Conservation (phyloP, 805 yeast species). For the Wickerhamiella spandovensis region DNA sequence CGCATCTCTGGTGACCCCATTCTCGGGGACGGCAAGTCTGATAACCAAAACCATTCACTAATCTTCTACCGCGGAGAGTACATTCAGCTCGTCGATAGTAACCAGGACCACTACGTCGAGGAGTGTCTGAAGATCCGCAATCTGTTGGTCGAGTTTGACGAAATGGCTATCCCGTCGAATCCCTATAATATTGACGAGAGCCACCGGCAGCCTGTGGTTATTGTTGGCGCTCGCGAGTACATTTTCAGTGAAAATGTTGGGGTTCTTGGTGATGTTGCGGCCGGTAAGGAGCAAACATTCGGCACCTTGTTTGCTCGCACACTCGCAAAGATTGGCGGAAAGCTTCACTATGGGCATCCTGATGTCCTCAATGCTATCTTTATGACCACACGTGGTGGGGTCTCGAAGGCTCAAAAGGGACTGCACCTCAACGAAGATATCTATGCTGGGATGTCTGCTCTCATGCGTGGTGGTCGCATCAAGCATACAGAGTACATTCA, state of each 20-base stretch:
- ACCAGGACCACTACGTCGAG: constrained; percentile 71
- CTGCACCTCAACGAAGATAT: constrained; percentile 75
- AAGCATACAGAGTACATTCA: constrained; percentile 74
- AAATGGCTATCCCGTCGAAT: constrained; percentile 19
- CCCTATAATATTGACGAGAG: constrained; percentile 20
- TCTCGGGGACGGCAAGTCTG: constrained; percentile 75
- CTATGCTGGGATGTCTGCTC: constrained; percentile 74
- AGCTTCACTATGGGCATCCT: constrained; percentile 78
- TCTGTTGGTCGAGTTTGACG: constrained; percentile 66
- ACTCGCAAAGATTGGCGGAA: constrained; percentile 69
- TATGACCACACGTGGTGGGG: constrained; percentile 80
- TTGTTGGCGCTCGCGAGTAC: constrained; percentile 73
- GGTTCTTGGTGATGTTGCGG: constrained; percentile 72
- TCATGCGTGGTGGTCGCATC: constrained; percentile 68
- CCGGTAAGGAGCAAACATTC: constrained; percentile 80
- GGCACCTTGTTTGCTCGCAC: constrained; percentile 78
- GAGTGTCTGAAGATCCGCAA: constrained; percentile 70
- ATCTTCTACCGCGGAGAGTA: constrained; percentile 71
- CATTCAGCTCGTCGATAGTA: constrained; percentile 69
- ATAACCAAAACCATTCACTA: constrained; percentile 66
- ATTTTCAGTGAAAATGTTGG: constrained; percentile 75
- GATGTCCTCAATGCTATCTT: constrained; percentile 63
- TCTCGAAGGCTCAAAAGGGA: constrained; percentile 74
- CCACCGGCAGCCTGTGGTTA: constrained; percentile 55
- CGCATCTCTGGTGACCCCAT: constrained; percentile 69